Evolutionary conservation across 768 basidiomycete species (phyloP), one percentile per base, ranked within the genome.

Genomic region (Harrya chromipes): DNA sequence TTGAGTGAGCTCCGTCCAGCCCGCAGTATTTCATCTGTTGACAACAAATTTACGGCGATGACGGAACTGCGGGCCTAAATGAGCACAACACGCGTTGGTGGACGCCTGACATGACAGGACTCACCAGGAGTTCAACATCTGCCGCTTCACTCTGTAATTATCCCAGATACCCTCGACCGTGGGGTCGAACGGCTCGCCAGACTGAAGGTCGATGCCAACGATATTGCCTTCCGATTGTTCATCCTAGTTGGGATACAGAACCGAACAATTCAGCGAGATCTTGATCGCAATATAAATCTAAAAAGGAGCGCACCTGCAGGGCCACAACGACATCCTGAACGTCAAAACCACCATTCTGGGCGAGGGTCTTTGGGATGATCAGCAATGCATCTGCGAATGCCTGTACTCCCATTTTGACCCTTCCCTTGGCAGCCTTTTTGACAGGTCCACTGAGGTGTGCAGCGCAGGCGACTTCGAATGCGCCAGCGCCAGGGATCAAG

Each of bases 111-210:
- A 37, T 47, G 52, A 31, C 23, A 43, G 35, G 23, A 73, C 84
- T 65, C 59, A 94, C 93, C 90, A 91, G 63, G 93, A 95, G 65
- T 97, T 94, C 40, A 99, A 72, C 93, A 99, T 97, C 67, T 99
- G 97, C 53, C 95, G 78, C 77, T 99, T 99, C 53, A 99, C 97
- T 57, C 97, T 79, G 66, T 97, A 98, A 72, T 97, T 98, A 67
- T 99, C 97, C 94, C 94, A 99, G 23, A 99, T 85, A 33, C 97
- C 97, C 64, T 94, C 89, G 6, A 91, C 85, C 10, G 90, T 90
- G 19, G 97, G 97, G 64, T 99, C 95, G 64, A 95, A 89, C 1
- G 95, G 94, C 69, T 97, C 93, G 44, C 97, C 97, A 16, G 93
- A 88, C 65, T 92, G 76, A 33, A 99, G 74, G 71, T 98, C 91